phyloP scores from a whole-genome alignment of 2,329 filamentous ascomycete species.

The Pseudogymnoascus sp. region DNA sequence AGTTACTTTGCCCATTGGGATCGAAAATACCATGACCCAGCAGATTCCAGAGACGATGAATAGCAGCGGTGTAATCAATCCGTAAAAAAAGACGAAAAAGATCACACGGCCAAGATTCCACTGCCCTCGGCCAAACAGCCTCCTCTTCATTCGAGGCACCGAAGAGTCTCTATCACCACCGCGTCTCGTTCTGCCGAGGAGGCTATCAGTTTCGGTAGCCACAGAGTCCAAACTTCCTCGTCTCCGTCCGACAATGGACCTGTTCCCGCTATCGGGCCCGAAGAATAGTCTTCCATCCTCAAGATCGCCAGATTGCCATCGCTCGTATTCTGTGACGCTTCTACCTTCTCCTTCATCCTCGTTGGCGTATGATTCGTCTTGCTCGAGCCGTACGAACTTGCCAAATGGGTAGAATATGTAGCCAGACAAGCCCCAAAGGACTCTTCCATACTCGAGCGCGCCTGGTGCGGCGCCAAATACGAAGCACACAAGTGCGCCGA shows the following conservation, averaged over 20 bases:
- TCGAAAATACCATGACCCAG: slow-evolving; percentile 96
- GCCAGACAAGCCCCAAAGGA: slow-evolving; percentile 74
- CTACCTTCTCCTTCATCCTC: slow-evolving; percentile 94
- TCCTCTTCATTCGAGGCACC: slow-evolving; percentile 57
- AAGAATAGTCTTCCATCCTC: slow-evolving; percentile 96
- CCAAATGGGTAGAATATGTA: slow-evolving; percentile 97
- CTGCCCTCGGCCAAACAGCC: slow-evolving; percentile 88
- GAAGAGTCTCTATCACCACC: slow-evolving; percentile 36
- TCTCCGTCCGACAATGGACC: slow-evolving; percentile 78
- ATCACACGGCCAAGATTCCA: slow-evolving; percentile 93
- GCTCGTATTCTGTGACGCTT: slow-evolving; percentile 97
- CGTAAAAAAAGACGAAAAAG: slow-evolving; percentile 96
- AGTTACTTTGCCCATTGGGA: slow-evolving; percentile 96
- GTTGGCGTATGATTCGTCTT: slow-evolving; percentile 88
- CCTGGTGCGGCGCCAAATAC: slow-evolving; percentile 72
- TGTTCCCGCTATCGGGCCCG: slow-evolving; percentile 60
- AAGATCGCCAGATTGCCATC: slow-evolving; percentile 96
- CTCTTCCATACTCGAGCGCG: slow-evolving; percentile 74
- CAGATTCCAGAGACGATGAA: slow-evolving; percentile 81
- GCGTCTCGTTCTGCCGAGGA: slow-evolving; percentile 63
- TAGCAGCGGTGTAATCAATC: slow-evolving; percentile 77
- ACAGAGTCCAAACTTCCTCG: slow-evolving; percentile 82
- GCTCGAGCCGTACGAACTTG: slow-evolving; percentile 86
- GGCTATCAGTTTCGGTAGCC: slow-evolving; percentile 78
- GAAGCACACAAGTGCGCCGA: slow-evolving; percentile 72